These are phyloP conservation scores for Yamadazyma spencermartinsiae DNA, from an alignment of 1,139 yeast species.

Conservation along the genomic window DNA sequence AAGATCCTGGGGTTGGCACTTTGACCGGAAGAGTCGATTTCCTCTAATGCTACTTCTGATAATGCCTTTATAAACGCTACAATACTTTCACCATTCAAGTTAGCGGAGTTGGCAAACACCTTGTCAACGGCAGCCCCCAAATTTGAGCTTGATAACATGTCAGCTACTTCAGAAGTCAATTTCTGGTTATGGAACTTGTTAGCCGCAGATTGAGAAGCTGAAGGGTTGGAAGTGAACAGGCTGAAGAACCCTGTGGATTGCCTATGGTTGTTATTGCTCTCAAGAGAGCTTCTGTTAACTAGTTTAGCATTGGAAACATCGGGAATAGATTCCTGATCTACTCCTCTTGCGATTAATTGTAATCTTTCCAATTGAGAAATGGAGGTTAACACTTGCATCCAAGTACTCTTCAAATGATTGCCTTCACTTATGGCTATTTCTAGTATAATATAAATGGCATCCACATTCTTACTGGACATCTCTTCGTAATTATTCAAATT, in stretches of 20 bases:
- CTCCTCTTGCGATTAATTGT: constrained; percentile 85
- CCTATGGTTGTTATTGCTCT: constrained; percentile 47
- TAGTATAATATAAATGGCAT: constrained; percentile 72
- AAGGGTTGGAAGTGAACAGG: constrained; percentile 29
- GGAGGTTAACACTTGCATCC: constrained; percentile 82
- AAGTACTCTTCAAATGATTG: constrained; percentile 62
- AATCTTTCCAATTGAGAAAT: constrained; percentile 90
- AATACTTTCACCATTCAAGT: constrained; percentile 79
- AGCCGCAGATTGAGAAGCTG: constrained; percentile 45
- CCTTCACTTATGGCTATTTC: constrained; percentile 83
- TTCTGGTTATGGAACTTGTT: constrained; percentile 47
- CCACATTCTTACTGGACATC: constrained; percentile 75
- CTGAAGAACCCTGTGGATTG: constrained; percentile 50
- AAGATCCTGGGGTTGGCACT: constrained; percentile 86
- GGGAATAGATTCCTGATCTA: constrained; percentile 81
- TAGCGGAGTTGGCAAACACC: constrained; percentile 81
- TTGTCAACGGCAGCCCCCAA: constrained; percentile 83
- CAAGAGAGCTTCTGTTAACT: constrained; percentile 59
- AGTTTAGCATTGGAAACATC: constrained; percentile 78
- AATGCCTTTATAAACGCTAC: constrained; percentile 84
- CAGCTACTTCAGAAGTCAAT: constrained; percentile 38
- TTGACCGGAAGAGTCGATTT: constrained; percentile 84
- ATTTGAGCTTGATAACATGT: constrained; percentile 69
- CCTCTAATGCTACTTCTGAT: constrained; percentile 85
- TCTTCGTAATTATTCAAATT: constrained; percentile 78